Evolutionary conservation across 2,329 filamentous ascomycete genomes (phyloP), one percentile per base, ranked within the genome.

Genomic region (Colletotrichum lindemuthianum): DNA sequence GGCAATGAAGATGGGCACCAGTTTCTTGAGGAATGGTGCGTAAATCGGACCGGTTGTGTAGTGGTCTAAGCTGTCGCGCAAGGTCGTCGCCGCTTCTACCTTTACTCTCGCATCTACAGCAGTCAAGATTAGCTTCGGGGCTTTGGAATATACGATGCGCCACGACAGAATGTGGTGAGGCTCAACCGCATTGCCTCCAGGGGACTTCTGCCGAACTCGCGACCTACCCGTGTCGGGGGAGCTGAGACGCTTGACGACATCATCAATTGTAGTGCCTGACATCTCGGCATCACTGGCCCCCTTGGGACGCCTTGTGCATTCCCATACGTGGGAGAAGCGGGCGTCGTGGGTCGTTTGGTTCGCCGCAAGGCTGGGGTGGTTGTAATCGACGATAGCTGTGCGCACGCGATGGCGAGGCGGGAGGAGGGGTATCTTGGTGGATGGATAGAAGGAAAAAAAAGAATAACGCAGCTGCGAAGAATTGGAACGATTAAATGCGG

Each of bases 61-160:
- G 73, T 93, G 86, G 69, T 99, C 96, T 70, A 98, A 89, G 72
- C 87, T 93, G 79, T 99, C 96, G 75, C 96, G 92, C 72, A 99
- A 84, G 69, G 94, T 91, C 56, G 90, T 89, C 67, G 95, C 93
- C 68, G 93, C 89, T 72, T 93, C 92, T 67, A 91, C 86, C 81
- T 94, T 96, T 63, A 88, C 80, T 80, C 92, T 92, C 63, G 90
- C 81, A 81, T 98, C 96, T 97, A 67, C 15, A 63, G 13, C 16
- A 41, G 55, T 69, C 60, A 50, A 70, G 68, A 47, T 59, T 15
- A 66, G 53, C 43, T 34, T n/a, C 4, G 24, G 36, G 37, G n/a
- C 43, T 24, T 10, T 41, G 15, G 45, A 13, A 36, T 36, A 59
- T 13, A 32, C 32, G 54, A 39, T 59, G 60, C 60, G 60, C 60